A percentile compares a stretch with the other conserved stretches of the same genome.
phyloP scores from a whole-genome alignment of 1,139 yeast species.

The Yamadazyma friedrichii region DNA sequence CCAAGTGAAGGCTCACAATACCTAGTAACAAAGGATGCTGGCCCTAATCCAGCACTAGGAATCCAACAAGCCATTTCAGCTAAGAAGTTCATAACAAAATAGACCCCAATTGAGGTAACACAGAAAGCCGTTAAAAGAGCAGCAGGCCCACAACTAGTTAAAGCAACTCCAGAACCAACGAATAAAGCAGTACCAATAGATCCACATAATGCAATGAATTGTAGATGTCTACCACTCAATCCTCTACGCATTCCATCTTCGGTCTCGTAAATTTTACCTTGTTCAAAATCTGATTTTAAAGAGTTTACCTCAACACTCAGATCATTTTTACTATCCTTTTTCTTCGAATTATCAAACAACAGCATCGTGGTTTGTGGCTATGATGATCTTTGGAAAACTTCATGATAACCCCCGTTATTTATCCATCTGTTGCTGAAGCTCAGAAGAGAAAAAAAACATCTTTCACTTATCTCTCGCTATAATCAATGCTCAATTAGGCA shows the following conservation, averaged over 20 bases:
- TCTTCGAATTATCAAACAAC: too few species aligned
- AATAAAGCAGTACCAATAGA: constrained; percentile 37
- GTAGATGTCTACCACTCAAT: constrained; percentile 38
- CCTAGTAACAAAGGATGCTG: constrained; percentile 28
- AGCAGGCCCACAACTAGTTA: constrained; percentile 45
- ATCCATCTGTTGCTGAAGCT: too few species aligned
- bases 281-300: too few species aligned
- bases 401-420: too few species aligned
- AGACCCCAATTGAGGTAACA: constrained; percentile 50
- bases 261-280: constrained; percentile 3
- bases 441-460: too few species aligned
- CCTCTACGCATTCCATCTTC: constrained; percentile 31
- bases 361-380: too few species aligned
- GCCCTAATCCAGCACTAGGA: constrained; percentile 61
- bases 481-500: too few species aligned
- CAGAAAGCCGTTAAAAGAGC: constrained; percentile 39
- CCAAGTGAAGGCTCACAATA: constrained; percentile 66
- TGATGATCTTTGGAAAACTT: too few species aligned
- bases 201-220: constrained; percentile 40
- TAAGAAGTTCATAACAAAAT: constrained; percentile 61
- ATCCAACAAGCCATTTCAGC: constrained; percentile 81
- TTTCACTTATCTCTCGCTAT: too few species aligned
- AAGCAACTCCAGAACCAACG: constrained; percentile 47
- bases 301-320: too few species aligned
- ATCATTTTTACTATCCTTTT: too few species aligned